A percentile compares a stretch with the other conserved stretches of the same genome.
Evolutionary conservation across 495 filamentous ascomycete genomes (phyloP).

Genomic region (Penicillium taxi): DNA sequence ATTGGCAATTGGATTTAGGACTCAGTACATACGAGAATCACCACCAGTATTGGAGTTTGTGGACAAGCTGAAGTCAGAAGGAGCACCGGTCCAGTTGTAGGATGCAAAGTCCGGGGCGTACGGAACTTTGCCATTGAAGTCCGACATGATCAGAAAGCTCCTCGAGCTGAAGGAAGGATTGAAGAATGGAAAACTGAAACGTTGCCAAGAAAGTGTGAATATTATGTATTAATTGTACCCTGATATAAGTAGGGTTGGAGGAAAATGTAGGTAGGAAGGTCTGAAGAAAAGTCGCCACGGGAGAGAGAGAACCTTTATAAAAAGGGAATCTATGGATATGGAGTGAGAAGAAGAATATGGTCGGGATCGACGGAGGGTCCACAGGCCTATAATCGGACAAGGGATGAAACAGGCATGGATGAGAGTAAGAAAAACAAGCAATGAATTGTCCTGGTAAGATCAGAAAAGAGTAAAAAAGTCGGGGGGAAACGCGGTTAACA

Average conservation of each 20-base stretch:
- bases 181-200: slow-evolving; percentile 1
- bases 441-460: not conserved
- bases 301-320: slow-evolving; percentile 18
- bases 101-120: slow-evolving; percentile 47
- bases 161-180: not conserved
- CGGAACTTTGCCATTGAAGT: slow-evolving; percentile 22
- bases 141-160: slow-evolving; percentile 12
- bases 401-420: slow-evolving; percentile 8
- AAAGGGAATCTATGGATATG: slow-evolving; percentile 15
- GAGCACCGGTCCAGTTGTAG: slow-evolving; percentile 77
- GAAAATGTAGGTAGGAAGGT: not conserved
- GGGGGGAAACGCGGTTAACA: slow-evolving; percentile 12
- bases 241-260: too few relatives aligned
- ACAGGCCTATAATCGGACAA: slow-evolving; percentile 19
- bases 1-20: not conserved
- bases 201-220: too few relatives aligned
- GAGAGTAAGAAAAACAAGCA: slow-evolving; percentile 2
- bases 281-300: slow-evolving; percentile 26
- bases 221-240: too few relatives aligned
- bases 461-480: slow-evolving; percentile 1
- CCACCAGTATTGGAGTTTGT: slow-evolving; percentile 66
- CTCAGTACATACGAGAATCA: slow-evolving; percentile 62
- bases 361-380: slow-evolving; percentile 17
- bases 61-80: slow-evolving; percentile 60
- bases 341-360: slow-evolving; percentile 18